Conservation (phyloP, 495 filamentous ascomycete genomes). For the Rhypophila decipiens region DNA sequence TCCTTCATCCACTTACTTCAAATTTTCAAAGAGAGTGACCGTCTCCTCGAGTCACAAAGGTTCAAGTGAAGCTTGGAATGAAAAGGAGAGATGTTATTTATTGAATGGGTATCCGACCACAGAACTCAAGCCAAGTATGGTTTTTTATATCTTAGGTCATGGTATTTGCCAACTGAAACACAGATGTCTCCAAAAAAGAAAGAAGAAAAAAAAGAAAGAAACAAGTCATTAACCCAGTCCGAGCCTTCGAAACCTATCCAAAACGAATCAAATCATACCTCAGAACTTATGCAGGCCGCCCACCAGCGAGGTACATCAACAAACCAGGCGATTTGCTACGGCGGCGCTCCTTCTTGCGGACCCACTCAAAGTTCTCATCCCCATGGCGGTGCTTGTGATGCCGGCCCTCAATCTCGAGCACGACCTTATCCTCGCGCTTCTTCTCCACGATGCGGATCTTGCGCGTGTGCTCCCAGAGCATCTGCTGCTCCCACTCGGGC, state of each 20-base stretch:
- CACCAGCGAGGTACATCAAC: constrained; percentile 44
- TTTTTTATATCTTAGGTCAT: no score
- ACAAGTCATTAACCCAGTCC: background rate
- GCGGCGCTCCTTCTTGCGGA: constrained; percentile 55
- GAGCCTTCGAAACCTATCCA: no score
- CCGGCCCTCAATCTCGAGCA: constrained; percentile 32
- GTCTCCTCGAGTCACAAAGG: no score
- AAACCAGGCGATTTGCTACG: constrained; percentile 42
- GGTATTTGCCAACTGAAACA: no score
- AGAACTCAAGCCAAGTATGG: no score
- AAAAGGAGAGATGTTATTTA: no score
- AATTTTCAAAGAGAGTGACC: no score
- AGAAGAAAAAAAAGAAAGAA: constrained; percentile 6
- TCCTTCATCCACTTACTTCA: no score
- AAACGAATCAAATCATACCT: no score
- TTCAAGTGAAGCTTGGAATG: no score
- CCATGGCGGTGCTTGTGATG: constrained; percentile 42
- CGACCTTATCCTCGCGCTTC: constrained; percentile 35
- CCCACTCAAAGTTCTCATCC: constrained; percentile 45
- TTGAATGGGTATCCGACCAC: no score
- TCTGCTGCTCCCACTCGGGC: constrained; percentile 61
- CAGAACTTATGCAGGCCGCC: constrained; percentile 28
- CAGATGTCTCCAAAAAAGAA: constrained; percentile 4
- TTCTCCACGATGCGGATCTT: constrained; percentile 46
- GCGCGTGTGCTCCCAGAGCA: constrained; percentile 66